Evolutionary conservation across 2,329 filamentous ascomycete genomes (phyloP), one percentile per base, ranked within the genome.

Genomic region (Aureobasidium sp.): DNA sequence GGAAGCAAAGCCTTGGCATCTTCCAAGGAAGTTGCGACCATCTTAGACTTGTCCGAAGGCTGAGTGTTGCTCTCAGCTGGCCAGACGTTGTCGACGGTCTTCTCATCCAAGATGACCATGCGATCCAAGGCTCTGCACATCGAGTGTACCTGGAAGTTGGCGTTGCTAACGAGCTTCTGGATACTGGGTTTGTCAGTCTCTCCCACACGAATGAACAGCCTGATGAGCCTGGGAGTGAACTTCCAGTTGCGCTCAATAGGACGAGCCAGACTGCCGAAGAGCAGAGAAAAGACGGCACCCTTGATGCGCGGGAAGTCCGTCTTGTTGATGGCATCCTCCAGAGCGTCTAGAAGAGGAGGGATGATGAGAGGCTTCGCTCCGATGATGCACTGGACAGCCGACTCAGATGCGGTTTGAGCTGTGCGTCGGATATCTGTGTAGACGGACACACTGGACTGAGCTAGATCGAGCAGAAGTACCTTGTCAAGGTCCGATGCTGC

Each of bases 361-460:
- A 99, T 95, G 43, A 99, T 89, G 5, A 97, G 79, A 1, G 91
- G 87, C 60, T 92, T 86, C 23, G 91, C 89, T 1, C 92, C 94
- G 65, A 95, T 88, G 13, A 99, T 81, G 29, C 89, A 88, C 75
- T 96, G 96, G 33, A 97, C 82, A 0, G 94, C 94, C 0, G 94
- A 95, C 72, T 99, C 95, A 60, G 90, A 88, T 0, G 94, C 90
- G 63, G 86, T 88, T 72, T 99, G 94, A 2, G 94, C 94, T 57
- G 92, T 92, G 33, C 92, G 84, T n/a, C 95, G 88, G 55, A 97
- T 94, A 70, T 99, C 94, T 0, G 94, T 94, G 71, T 99, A 99
- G 4, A 90, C 78, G 0, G 93, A 97, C 2, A 95, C 86, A 64
- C 89, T 91, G 0, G 93, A 96, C 67, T 95, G 84, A 5, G 92